Evolutionary conservation across 2,329 filamentous ascomycete genomes (phyloP).

Genomic region (Xylariaceae sp.): DNA sequence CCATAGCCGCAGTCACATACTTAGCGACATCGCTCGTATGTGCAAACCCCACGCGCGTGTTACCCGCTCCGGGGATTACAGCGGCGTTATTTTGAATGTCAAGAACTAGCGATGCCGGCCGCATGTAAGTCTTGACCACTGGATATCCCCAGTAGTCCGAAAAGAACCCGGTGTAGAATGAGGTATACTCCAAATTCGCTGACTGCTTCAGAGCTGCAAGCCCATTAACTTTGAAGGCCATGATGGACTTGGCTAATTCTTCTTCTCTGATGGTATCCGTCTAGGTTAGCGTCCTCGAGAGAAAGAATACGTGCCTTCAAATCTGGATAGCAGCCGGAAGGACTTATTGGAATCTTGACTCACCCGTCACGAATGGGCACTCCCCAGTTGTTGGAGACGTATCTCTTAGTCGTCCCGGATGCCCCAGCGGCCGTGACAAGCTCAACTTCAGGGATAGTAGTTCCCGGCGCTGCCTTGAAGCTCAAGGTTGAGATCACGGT

Average conservation of each 20-base stretch:
- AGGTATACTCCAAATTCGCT: constrained; percentile 1
- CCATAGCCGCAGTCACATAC: background rate
- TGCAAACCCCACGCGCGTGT: background rate
- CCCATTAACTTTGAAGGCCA: constrained; percentile 3
- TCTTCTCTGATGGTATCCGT: background rate
- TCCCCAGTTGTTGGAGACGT: constrained; percentile 9
- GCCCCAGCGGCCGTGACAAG: constrained; percentile 8
- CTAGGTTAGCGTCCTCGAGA: background rate
- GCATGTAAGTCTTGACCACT: background rate
- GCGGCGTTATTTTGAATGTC: background rate
- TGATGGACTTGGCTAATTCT: background rate
- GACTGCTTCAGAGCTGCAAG: constrained; percentile 3
- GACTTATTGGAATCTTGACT: background rate
- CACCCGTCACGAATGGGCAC: constrained; percentile 7
- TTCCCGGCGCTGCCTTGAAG: background rate
- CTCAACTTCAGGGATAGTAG: constrained; percentile 4
- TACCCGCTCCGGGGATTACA: background rate
- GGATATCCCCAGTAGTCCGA: constrained; percentile 5
- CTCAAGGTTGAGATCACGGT: constrained; percentile 9
- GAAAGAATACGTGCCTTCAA: background rate
- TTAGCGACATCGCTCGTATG: background rate
- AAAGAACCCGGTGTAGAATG: constrained; percentile 8
- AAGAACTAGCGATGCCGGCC: background rate
- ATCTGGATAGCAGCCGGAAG: background rate
- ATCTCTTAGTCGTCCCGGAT: constrained; percentile 7